Evolutionary conservation across 495 filamentous ascomycete genomes (phyloP).

Genomic region (Aspergillus haitiensis): DNA sequence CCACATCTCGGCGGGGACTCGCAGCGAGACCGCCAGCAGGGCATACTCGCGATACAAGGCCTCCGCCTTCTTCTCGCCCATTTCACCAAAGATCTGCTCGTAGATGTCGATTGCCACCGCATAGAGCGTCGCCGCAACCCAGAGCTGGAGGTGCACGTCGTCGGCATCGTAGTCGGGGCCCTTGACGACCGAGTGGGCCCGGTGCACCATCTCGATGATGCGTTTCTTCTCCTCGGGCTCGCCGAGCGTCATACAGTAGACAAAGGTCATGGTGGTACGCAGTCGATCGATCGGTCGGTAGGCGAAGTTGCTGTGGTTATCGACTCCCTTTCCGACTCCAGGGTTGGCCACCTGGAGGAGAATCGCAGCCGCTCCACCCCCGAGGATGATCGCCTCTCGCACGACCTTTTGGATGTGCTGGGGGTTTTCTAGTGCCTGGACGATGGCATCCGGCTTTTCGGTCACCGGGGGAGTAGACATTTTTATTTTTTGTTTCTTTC

Average conservation of each 20-base stretch:
- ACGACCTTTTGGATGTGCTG: slow-evolving; percentile 36
- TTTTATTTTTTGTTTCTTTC: no score
- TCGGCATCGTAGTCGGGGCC: slow-evolving; percentile 36
- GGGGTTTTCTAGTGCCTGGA: slow-evolving; percentile 25
- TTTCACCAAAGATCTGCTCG: slow-evolving; percentile 34
- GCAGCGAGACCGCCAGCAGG: slow-evolving; percentile 36
- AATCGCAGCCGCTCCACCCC: slow-evolving; percentile 39
- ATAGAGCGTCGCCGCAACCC: slow-evolving; percentile 46
- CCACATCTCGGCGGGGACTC: slow-evolving; percentile 40
- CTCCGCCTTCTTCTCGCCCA: slow-evolving; percentile 28
- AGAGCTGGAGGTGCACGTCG: slow-evolving; percentile 40
- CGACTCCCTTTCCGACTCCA: slow-evolving; percentile 35
- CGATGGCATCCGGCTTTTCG: slow-evolving; percentile 9
- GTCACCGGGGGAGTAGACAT: slow-evolving; percentile 8
- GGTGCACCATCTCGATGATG: slow-evolving; percentile 40
- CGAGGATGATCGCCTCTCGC: slow-evolving; percentile 39
- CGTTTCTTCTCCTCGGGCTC: slow-evolving; percentile 34
- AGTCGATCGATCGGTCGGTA: slow-evolving; percentile 42
- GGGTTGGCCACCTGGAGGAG: slow-evolving; percentile 44
- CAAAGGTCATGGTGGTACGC: slow-evolving; percentile 44
- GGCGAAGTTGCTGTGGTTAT: slow-evolving; percentile 43
- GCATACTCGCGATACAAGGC: slow-evolving; percentile 40
- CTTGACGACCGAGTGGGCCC: slow-evolving; percentile 34
- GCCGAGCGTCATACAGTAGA: slow-evolving; percentile 46
- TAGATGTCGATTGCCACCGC: slow-evolving; percentile 37